Base-by-base conservation (phyloP, 768 basidiomycete species). In the Trametes cinnabarina region DNA sequence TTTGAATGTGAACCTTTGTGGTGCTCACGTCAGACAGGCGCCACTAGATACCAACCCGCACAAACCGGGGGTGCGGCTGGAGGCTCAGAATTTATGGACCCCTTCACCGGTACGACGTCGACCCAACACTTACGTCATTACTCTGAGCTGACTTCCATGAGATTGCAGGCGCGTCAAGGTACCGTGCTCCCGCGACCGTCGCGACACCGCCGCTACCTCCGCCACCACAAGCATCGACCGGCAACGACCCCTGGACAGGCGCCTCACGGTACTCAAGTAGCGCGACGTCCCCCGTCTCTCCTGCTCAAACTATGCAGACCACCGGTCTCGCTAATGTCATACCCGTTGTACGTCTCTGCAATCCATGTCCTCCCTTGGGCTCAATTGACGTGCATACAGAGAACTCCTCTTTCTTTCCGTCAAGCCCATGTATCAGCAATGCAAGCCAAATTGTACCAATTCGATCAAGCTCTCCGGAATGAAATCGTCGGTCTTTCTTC, bases 361-460 rank as follows among this genome's bases (percentile, higher is more conserved):
- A 10, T n/a, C 5, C 17, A 1, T 17, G 14, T 42, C 42, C 26
- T 11, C 11, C 19, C 4, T 32, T 40, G 20, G 37, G 14, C 19
- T 30, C n/a, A 14, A 19, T 51, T 55, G 9, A 61, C 28, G 35
- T 32, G 30, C 37, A 54, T 19, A 14, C 64, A 92, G 90, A 75
- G 79, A 41, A 83, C 79, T 37, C 77, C 80, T 41, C 80, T 92
- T 19, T 76, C 80, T n/a, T 96, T 98, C 77, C 92, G 90, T 62
- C 90, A 93, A 76, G 91, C 86, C 3, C 86, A 85, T 69, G 80
- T 95, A 25, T 66, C 77, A 20, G 90, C 90, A 17, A 91, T 95
- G 85, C 85, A 84, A 66, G 78, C 79, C 20, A 95, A 95, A 71
- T 66, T 93, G 19, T 78, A 80, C 60, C 87, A 94, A 68, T 86